Evolutionary conservation across 2,329 filamentous ascomycete species (phyloP).

Genomic region (Arthrinium puccinioides): DNA sequence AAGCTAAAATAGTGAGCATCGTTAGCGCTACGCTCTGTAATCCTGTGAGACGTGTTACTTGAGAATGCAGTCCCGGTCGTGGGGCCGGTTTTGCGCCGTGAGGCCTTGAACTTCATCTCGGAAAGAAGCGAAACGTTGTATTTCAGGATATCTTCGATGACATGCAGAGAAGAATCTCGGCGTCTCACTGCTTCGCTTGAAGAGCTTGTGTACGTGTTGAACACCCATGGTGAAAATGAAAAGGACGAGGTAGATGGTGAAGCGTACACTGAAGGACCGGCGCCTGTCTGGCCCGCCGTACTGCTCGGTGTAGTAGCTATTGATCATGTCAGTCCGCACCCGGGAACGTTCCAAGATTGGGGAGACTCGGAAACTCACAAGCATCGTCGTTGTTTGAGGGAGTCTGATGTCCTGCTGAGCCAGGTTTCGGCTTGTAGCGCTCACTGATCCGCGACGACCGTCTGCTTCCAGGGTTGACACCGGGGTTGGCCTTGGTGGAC

Average conservation of each 20-base stretch:
- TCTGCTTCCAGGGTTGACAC: slow-evolving; percentile 5
- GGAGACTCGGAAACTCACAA: background rate
- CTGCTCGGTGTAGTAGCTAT: slow-evolving; percentile 11
- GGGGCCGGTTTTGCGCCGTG: too few relatives aligned
- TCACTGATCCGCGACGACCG: slow-evolving; percentile 12
- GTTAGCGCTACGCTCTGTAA: too few relatives aligned
- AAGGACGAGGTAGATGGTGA: slow-evolving; percentile 12
- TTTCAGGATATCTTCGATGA: slow-evolving; percentile 33
- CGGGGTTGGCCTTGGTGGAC: slow-evolving; percentile 8
- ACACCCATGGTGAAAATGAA: background rate
- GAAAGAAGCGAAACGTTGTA: slow-evolving; percentile 12
- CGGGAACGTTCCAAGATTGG: background rate
- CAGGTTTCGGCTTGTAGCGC: slow-evolving; percentile 12
- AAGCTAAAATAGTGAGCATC: slow-evolving; percentile 24
- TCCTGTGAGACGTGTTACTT: too few relatives aligned
- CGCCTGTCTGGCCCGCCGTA: slow-evolving; percentile 16
- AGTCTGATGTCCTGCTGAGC: slow-evolving; percentile 1
- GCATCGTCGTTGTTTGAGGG: background rate
- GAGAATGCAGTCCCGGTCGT: too few relatives aligned
- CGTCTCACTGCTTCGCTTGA: slow-evolving; percentile 19
- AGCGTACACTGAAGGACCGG: slow-evolving; percentile 41
- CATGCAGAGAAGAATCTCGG: slow-evolving; percentile 9
- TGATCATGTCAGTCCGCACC: slow-evolving; percentile 8
- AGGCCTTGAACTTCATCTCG: too few relatives aligned
- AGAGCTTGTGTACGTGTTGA: slow-evolving; percentile 8